Evolutionary conservation across 345 rosid species (phyloP), one percentile per base, ranked within the genome.

Genomic region (Aquilaria malaccensis): DNA sequence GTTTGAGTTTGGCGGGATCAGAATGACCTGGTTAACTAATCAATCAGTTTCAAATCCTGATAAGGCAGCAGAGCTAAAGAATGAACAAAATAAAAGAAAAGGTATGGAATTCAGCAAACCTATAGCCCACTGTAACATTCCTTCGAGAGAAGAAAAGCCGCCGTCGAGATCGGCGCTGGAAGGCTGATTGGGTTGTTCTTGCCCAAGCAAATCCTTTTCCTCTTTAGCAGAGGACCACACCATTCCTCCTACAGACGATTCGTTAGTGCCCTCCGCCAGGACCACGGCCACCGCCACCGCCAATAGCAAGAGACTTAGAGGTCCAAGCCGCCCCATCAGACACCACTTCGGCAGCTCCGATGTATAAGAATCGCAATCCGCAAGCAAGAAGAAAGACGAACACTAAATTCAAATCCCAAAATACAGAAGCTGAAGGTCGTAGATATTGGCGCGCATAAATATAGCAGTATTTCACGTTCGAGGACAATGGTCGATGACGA

Each of bases 81-180:
- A 15, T 0, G 13, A 62, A 55, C 60, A 55, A 49, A 48, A 13
- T 31, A 12, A n/a, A 33, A 33, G 5, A 4, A 55, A n/a, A 31
- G 32, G 11, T 47, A 2, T 33, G 33, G 47, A 47, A 47, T 33
- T 9, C 13, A 9, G 66, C 33, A 29, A 47, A 90, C 97, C 99
- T 59, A 94, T 90, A 31, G 96, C 99, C 99, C 99, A 94, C 70
- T 86, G 95, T 66, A 94, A 63, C 92, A 94, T 89, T 55, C 96
- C 90, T 5, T 94, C 99, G 2, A 94, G 80, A 30, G 97, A 83
- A 69, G 97, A 86, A 55, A 89, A 89, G n/a, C 95, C 96, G 49
- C 97, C 95, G 58, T 94, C 99, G 14, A 82, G 61, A 56, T 77
- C 85, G 29, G 80, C 89, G 29, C 33, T 55, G 30, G 85, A 77